phyloP scores from a whole-genome alignment of 768 basidiomycete genomes.

The Amanita rimosa region DNA sequence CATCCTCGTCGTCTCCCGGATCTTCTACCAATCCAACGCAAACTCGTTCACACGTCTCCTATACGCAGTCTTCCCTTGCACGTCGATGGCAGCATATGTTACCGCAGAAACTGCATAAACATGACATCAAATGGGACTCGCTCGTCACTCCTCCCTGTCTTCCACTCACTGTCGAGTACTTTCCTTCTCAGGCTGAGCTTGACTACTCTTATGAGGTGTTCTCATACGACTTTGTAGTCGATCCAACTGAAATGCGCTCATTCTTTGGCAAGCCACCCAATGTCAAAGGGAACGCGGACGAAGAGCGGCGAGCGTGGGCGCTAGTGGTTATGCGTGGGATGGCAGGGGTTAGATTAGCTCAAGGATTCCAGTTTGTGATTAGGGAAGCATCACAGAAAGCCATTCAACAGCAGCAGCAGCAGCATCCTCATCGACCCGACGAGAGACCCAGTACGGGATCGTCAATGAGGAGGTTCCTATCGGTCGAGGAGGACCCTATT shows the following conservation, averaged over 20 bases:
- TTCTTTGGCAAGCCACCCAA: constrained; percentile 70
- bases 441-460: constrained; percentile 20
- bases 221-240: constrained; percentile 82
- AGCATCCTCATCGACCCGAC: constrained; percentile 22
- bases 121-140: constrained; percentile 88
- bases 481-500: constrained; percentile 34
- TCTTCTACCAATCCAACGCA: constrained; percentile 57
- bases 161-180: constrained; percentile 83
- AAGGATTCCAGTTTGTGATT: constrained; percentile 91
- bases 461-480: constrained; percentile 38
- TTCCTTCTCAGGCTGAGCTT: constrained; percentile 67
- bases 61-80: constrained; percentile 64
- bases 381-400: constrained; percentile 24
- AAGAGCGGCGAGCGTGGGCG: constrained; percentile 60
- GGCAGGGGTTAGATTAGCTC: constrained; percentile 83
- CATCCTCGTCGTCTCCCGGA: constrained; percentile 37
- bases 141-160: constrained; percentile 80
- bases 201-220: constrained; percentile 71
- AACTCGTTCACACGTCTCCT: constrained; percentile 43
- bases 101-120: constrained; percentile 60
- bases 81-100: constrained; percentile 86
- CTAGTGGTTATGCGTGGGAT: constrained; percentile 83
- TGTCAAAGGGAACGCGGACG: constrained; percentile 36
- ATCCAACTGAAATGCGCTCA: constrained; percentile 74
- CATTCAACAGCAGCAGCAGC: constrained; percentile 16